Evolutionary conservation across 352 stramenopile genomes (phyloP), one percentile per base, ranked within the genome.

Genomic region (Phytophthora megakarya): DNA sequence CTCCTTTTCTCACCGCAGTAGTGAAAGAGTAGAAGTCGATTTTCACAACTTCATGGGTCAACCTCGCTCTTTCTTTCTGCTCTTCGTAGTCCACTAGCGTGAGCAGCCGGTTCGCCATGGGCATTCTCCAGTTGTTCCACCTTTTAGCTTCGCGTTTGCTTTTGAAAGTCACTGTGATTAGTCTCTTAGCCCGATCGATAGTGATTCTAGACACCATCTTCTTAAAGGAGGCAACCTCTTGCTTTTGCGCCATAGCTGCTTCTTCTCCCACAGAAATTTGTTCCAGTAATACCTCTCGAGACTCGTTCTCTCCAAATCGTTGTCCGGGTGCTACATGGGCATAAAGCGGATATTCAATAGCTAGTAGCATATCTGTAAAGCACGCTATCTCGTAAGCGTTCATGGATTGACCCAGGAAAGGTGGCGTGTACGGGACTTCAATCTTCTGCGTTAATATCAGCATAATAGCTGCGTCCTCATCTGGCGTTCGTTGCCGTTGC

Each of bases 281-380:
- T 9, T 13, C 10, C 5, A 65, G n/a, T 1, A 65, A 10, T 1
- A 15, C 37, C 5, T 45, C 3, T 3, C 26, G 32, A 1, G 56
- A 23, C 15, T 50, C n/a, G 12, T 49, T 45, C 1, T 28, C 25
- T 0, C 28, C 13, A 2, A 65, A 46, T 7, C 46, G 5, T 9
- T 65, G 57, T 8, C 57, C 57, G 1, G 47, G 46, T 7, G 21
- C 47, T 19, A 65, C 3, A 23, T 65, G 57, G 1, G 47, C 57
- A 37, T 65, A 58, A 12, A 53, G 10, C 21, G 57, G 39, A 10
- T 65, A 65, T 38, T 65, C 37, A 0, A 58, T 42, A 3, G 38
- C 37, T 4, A 53, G 10, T 2, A 65, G 53, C 0, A 53, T 39
- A 19, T 65, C 57, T 18, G 26, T 40, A 18, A 58, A 65, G 5